These are phyloP conservation scores for Coemansia sp. DNA, from an alignment of 192 early-diverging fungal genomes.

Conservation along the genomic window DNA sequence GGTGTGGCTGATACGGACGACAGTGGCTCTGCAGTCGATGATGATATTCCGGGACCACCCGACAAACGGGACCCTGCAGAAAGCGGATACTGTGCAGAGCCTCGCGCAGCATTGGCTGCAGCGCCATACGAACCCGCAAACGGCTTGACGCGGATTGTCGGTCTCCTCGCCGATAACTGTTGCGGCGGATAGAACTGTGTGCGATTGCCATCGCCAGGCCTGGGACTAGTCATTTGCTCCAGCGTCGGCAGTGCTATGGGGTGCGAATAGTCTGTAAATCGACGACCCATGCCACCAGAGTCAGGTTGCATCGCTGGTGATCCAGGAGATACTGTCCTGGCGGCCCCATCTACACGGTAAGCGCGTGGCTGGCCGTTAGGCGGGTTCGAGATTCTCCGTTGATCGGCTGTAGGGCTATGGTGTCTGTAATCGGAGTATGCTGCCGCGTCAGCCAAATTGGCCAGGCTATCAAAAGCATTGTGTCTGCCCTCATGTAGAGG, in stretches of 20 bases:
- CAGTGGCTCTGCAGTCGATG: background rate
- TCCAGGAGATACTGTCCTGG: background rate
- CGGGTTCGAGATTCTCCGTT: background rate
- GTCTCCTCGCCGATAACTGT: constrained; percentile 15
- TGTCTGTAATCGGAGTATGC: background rate
- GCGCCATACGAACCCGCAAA: constrained; percentile 3
- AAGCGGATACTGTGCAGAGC: background rate
- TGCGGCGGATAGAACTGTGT: background rate
- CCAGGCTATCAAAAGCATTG: constrained; percentile 4
- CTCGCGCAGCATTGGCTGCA: background rate
- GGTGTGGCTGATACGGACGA: constrained; percentile 1
- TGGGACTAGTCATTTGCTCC: background rate
- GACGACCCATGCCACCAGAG: background rate
- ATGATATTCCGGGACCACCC: background rate
- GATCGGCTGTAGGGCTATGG: background rate
- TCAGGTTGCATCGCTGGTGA: background rate
- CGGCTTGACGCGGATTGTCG: constrained; percentile 32
- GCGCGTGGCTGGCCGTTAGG: constrained; percentile 4
- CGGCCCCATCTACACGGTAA: background rate
- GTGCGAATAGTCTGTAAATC: background rate
- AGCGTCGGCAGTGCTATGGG: background rate
- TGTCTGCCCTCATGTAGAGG: background rate
- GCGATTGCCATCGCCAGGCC: background rate
- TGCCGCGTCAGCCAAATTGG: constrained; percentile 7
- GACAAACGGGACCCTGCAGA: constrained; percentile 2